phyloP scores from a whole-genome alignment of 1,284 basidiomycete species.

The Marasmius tenuissimus region DNA sequence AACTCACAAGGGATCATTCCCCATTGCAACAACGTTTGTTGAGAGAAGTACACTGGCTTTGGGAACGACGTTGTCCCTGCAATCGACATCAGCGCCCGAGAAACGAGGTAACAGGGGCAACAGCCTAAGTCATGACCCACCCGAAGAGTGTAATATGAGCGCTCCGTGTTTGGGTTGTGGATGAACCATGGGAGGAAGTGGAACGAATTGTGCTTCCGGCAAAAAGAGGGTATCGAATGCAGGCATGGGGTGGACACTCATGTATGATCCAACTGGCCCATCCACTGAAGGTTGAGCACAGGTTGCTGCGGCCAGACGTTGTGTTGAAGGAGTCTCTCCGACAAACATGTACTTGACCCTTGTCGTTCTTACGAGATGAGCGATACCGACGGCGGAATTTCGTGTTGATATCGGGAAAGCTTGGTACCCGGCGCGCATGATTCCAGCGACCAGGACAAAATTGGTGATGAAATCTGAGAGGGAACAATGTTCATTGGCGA shows the following conservation, averaged over 20 bases:
- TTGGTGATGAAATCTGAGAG: constrained; percentile 14
- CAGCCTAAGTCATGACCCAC: neutral
- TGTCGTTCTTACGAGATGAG: constrained; percentile 13
- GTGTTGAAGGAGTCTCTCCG: neutral
- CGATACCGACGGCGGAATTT: constrained; percentile 12
- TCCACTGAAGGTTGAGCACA: constrained; percentile 7
- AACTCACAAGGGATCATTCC: constrained; percentile 9
- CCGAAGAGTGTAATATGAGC: constrained; percentile 11
- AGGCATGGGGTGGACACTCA: neutral
- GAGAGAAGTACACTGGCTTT: constrained; percentile 4
- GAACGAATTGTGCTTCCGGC: neutral
- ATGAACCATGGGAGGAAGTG: neutral
- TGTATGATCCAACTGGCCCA: constrained; percentile 1
- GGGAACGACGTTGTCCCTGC: neutral
- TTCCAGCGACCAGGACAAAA: constrained; percentile 12
- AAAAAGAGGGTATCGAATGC: constrained; percentile 1
- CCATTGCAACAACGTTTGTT: constrained; percentile 11
- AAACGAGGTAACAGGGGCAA: neutral
- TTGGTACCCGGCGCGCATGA: constrained; percentile 17
- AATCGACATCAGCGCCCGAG: neutral
- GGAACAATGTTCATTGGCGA: neutral
- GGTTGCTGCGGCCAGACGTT: constrained; percentile 4
- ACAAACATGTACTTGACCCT: constrained; percentile 8
- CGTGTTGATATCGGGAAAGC: constrained; percentile 16
- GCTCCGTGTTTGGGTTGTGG: constrained; percentile 1